Percentiles rank a stretch among this genome's conserved stretches.
Evolutionary conservation across 164 flowering plant species (phyloP).

Genomic region (Aristolochia californica): DNA sequence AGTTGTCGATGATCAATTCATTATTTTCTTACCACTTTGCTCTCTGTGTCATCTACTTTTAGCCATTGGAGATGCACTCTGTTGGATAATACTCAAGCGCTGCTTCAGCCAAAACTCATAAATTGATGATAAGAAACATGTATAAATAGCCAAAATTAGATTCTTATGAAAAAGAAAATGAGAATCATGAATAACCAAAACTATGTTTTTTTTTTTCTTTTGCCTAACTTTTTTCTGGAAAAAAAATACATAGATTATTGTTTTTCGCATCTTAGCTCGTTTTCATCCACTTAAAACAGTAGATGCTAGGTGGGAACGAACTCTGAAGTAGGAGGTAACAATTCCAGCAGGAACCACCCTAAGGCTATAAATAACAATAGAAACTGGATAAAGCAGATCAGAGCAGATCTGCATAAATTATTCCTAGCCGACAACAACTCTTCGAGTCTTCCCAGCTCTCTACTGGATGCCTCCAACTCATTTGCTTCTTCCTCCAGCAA

Average conservation of each 20-base stretch:
- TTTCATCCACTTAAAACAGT: background rate
- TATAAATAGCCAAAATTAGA: background rate
- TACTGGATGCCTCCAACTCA: conserved; percentile 22
- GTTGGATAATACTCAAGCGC: no score
- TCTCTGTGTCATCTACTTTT: no score
- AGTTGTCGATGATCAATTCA: no score
- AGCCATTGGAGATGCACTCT: no score
- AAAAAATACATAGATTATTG: background rate
- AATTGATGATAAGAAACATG: background rate
- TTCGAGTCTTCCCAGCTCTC: conserved; percentile 18
- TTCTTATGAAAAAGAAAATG: background rate
- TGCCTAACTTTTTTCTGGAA: no score
- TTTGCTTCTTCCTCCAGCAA: conserved; percentile 25
- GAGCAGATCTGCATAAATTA: conserved; percentile 23
- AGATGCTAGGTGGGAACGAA: conserved; percentile 49
- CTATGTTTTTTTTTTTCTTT: no score
- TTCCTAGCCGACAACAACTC: conserved; percentile 32
- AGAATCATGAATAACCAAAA: no score
- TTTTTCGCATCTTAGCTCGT: background rate
- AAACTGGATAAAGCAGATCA: conserved; percentile 35
- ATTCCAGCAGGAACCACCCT: conserved; percentile 23
- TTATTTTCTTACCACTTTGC: no score
- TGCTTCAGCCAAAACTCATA: no score
- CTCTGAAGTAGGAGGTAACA: conserved; percentile 20
- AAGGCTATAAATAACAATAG: conserved; percentile 28